Percentiles rank a stretch among this genome's conserved stretches.
phyloP scores from a whole-genome alignment of 371 early-diverging fungal species.

The Catenaria anguillulae region DNA sequence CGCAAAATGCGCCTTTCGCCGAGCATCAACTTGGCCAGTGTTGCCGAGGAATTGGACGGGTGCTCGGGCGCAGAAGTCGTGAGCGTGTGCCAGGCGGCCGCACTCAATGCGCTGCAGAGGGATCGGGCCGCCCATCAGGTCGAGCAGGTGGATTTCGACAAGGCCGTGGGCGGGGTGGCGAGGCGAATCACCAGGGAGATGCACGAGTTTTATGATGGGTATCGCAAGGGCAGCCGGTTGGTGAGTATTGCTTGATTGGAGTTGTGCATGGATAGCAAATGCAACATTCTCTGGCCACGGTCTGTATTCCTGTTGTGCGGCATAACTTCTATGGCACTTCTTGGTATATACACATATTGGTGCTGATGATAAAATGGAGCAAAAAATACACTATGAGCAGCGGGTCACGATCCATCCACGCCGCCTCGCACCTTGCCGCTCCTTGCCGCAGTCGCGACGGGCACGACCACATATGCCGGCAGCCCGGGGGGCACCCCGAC shows the following conservation, averaged over 20 bases:
- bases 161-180: constrained; percentile 13
- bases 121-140: constrained; percentile 43
- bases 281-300: no score
- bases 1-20: constrained; percentile 41
- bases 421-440: no score
- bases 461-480: no score
- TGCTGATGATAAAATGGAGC: no score
- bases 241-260: neutral
- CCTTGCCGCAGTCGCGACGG: no score
- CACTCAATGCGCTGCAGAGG: constrained; percentile 78
- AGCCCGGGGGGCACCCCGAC: no score
- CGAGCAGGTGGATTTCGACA: neutral
- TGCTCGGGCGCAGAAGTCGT: constrained; percentile 93
- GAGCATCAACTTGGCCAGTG: constrained; percentile 41
- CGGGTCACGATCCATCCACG: no score
- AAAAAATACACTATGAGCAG: no score
- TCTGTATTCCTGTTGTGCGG: no score
- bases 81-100: constrained; percentile 86
- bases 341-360: no score
- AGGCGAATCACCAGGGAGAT: constrained; percentile 80
- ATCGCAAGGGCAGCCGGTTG: neutral
- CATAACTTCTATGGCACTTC: no score
- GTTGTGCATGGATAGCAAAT: no score
- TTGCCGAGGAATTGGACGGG: constrained; percentile 57
- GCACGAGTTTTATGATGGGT: constrained; percentile 62